Conservation (phyloP, 441 rosid genomes). For the Isatis lusitanica region DNA sequence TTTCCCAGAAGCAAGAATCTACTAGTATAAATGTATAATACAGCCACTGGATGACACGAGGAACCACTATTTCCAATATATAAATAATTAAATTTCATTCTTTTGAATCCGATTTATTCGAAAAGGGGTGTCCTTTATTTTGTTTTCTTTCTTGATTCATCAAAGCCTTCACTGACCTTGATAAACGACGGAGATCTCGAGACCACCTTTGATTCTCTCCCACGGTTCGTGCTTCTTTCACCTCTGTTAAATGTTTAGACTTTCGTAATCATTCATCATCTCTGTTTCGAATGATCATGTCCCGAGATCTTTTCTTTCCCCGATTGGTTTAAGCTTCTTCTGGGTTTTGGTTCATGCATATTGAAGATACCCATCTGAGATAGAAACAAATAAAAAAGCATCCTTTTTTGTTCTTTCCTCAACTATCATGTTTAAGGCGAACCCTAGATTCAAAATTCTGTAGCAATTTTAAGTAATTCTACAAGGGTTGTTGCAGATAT, state of each 20-base stretch:
- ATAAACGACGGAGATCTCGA: slow-evolving; percentile 34
- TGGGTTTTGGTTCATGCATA: neutral
- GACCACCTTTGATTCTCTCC: slow-evolving; percentile 24
- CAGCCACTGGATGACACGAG: neutral
- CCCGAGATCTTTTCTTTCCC: neutral
- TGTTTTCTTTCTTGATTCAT: slow-evolving; percentile 22
- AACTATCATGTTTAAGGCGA: neutral
- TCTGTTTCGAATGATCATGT: neutral
- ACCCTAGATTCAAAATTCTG: slow-evolving; percentile 10
- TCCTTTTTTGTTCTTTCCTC: neutral
- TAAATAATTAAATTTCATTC: neutral
- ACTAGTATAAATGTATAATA: too few relatives aligned
- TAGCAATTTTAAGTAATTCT: slow-evolving; percentile 25
- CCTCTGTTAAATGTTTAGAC: slow-evolving; percentile 7
- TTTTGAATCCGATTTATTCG: slow-evolving; percentile 12
- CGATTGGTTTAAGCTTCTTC: neutral
- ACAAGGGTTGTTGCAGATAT: slow-evolving; percentile 32
- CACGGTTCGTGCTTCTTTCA: slow-evolving; percentile 11
- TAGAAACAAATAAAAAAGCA: neutral
- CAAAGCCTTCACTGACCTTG: neutral
- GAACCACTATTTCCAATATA: neutral
- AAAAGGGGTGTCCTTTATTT: neutral
- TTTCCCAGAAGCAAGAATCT: neutral
- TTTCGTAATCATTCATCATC: neutral
- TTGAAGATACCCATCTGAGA: slow-evolving; percentile 4